These are phyloP conservation scores for Trametes coccinea DNA, from an alignment of 768 basidiomycete species.

Conservation along the genomic window DNA sequence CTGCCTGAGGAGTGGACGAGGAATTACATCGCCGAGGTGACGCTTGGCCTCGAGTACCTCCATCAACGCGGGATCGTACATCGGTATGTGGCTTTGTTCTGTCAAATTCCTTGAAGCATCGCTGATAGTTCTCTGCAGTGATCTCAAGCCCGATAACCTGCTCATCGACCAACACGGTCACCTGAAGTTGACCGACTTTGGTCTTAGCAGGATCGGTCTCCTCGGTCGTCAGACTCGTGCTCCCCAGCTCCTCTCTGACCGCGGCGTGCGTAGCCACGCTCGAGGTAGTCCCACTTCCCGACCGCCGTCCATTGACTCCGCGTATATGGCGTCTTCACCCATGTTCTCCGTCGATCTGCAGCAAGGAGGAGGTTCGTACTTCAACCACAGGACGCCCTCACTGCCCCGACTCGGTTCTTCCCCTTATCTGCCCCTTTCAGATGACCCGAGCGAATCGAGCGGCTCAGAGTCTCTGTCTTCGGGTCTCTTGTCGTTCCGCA, in stretches of 20 bases:
- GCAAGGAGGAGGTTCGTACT: slow-evolving; percentile 75
- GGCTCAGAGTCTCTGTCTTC: slow-evolving; percentile 70
- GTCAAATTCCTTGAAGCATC: not conserved
- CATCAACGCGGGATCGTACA: slow-evolving; percentile 95
- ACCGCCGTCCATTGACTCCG: slow-evolving; percentile 80
- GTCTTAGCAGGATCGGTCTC: slow-evolving; percentile 95
- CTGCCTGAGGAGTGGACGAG: slow-evolving; percentile 96
- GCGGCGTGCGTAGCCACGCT: slow-evolving; percentile 43
- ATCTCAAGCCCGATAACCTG: slow-evolving; percentile 96
- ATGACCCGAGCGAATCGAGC: slow-evolving; percentile 87
- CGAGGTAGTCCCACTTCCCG: slow-evolving; percentile 69
- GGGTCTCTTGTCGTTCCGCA: slow-evolving; percentile 50
- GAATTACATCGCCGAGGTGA: slow-evolving; percentile 95
- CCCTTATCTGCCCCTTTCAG: slow-evolving; percentile 68
- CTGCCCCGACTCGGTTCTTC: slow-evolving; percentile 61
- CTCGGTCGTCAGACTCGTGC: slow-evolving; percentile 93
- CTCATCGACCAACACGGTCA: slow-evolving; percentile 97
- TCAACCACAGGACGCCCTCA: slow-evolving; percentile 64
- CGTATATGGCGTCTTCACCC: slow-evolving; percentile 76
- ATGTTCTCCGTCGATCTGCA: slow-evolving; percentile 57
- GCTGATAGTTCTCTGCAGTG: slow-evolving; percentile 49
- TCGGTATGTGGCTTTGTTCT: slow-evolving; percentile 57
- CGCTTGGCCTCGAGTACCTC: slow-evolving; percentile 94
- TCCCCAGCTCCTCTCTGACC: slow-evolving; percentile 37
- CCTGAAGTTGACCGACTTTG: slow-evolving; percentile 97